Conservation (phyloP, 768 basidiomycete genomes). For the Amanita thiersii region DNA sequence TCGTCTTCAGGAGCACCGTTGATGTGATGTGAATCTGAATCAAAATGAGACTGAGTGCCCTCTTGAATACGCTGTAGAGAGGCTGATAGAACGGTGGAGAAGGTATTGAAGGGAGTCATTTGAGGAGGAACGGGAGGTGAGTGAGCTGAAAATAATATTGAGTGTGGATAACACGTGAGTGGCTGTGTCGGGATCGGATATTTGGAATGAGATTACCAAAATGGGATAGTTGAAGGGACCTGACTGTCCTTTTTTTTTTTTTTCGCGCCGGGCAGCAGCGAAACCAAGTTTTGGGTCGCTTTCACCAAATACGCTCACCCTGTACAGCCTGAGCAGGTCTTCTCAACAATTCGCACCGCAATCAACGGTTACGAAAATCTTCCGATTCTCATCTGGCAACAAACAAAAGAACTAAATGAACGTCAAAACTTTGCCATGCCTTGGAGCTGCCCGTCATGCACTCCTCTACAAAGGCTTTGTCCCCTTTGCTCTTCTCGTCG, state of each 20-base stretch:
- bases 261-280: conserved; percentile 14
- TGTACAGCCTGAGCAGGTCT: conserved; percentile 27
- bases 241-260: conserved; percentile 15
- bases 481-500: conserved; percentile 23
- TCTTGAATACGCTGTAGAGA: too few species aligned
- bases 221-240: conserved; percentile 29
- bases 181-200: conserved; percentile 13
- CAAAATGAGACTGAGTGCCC: conserved; percentile 38
- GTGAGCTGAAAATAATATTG: not conserved
- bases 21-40: conserved; percentile 15
- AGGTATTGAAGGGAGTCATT: not conserved
- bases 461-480: conserved; percentile 20
- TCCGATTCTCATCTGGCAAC: conserved; percentile 40
- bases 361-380: conserved; percentile 38
- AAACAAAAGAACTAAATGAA: conserved; percentile 15
- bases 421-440: conserved; percentile 18
- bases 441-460: conserved; percentile 15
- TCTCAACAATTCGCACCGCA: conserved; percentile 25
- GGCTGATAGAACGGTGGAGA: too few species aligned
- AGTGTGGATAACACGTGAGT: conserved; percentile 16
- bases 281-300: conserved; percentile 30
- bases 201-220: conserved; percentile 18
- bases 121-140: not conserved
- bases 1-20: conserved; percentile 1
- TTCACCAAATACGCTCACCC: conserved; percentile 36